Percentiles rank a stretch among this genome's conserved stretches.
These are phyloP conservation scores for Vanrija sp. DNA, from an alignment of 1,284 basidiomycete species.

Conservation along the genomic window DNA sequence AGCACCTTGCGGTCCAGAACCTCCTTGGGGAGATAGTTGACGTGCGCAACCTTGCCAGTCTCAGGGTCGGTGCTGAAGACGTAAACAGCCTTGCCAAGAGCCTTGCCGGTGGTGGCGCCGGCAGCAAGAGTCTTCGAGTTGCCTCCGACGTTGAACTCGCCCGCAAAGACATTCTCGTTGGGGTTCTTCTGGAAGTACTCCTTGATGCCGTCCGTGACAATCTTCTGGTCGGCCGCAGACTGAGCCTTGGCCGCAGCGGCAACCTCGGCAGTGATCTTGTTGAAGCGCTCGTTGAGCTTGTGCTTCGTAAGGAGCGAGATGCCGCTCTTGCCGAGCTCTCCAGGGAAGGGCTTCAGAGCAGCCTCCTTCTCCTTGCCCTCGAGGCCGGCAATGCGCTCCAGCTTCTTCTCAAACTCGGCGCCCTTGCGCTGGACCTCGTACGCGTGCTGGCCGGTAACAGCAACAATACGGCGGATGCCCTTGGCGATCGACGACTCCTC, in stretches of 20 bases:
- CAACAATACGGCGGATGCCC: constrained; percentile 90
- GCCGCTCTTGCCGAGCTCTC: constrained; percentile 86
- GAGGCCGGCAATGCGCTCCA: constrained; percentile 64
- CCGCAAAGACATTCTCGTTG: constrained; percentile 65
- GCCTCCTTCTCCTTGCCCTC: constrained; percentile 79
- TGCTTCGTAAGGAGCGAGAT: constrained; percentile 83
- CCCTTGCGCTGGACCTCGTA: constrained; percentile 71
- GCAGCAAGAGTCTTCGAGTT: constrained; percentile 66
- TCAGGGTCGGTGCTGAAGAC: constrained; percentile 74
- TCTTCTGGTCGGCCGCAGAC: constrained; percentile 72
- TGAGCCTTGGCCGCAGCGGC: constrained; percentile 81
- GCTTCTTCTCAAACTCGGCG: constrained; percentile 60
- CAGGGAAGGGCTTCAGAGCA: constrained; percentile 73
- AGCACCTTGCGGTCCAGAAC: constrained; percentile 54
- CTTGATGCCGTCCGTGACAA: constrained; percentile 64
- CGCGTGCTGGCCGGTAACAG: constrained; percentile 92
- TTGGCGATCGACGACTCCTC: constrained; percentile 98
- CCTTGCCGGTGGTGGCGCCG: constrained; percentile 66
- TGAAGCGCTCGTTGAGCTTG: constrained; percentile 71
- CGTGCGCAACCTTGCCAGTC: constrained; percentile 76
- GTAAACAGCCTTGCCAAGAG: constrained; percentile 78
- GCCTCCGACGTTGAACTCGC: constrained; percentile 63
- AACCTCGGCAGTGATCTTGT: constrained; percentile 70
- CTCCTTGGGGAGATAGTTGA: constrained; percentile 77
- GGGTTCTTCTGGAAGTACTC: constrained; percentile 73